These are phyloP conservation scores for Podaxis sp. DNA, from an alignment of 768 basidiomycete genomes.

Conservation along the genomic window DNA sequence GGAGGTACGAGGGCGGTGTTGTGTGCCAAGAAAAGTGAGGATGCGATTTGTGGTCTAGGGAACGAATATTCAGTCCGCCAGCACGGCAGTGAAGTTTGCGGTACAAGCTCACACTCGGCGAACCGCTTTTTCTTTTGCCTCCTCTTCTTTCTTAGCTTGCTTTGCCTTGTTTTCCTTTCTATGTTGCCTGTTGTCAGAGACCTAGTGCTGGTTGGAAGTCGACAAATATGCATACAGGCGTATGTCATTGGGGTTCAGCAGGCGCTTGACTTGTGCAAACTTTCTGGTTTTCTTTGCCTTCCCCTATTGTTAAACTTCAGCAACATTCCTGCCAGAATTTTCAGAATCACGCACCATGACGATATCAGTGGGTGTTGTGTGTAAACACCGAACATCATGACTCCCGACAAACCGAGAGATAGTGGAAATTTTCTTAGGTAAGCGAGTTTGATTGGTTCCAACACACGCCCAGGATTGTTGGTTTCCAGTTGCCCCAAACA, in stretches of 20 bases:
- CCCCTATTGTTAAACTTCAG: constrained; percentile 45
- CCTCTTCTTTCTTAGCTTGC: constrained; percentile 80
- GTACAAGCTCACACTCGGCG: constrained; percentile 66
- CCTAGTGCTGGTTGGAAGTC: constrained; percentile 4
- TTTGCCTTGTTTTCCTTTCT: constrained; percentile 96
- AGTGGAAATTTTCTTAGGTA: not conserved
- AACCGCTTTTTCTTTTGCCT: constrained; percentile 73
- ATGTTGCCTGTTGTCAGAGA: constrained; percentile 13
- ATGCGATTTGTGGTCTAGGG: constrained; percentile 77
- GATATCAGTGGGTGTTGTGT: not conserved
- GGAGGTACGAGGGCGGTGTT: constrained; percentile 96
- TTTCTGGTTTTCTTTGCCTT: constrained; percentile 94
- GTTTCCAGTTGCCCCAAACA: too few species aligned
- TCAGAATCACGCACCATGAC: not conserved
- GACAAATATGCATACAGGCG: constrained; percentile 55
- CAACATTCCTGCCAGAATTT: not conserved
- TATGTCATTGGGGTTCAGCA: constrained; percentile 92
- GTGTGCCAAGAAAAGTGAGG: constrained; percentile 91
- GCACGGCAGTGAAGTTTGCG: not conserved
- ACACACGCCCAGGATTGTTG: too few species aligned
- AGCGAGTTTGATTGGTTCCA: not conserved
- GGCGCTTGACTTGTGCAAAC: constrained; percentile 90
- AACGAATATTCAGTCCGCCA: not conserved
- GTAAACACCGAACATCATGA: not conserved
- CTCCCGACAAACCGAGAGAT: not conserved